These are phyloP conservation scores for Trichoderma reesei DNA, from an alignment of 495 filamentous ascomycete genomes.

Conservation along the genomic window DNA sequence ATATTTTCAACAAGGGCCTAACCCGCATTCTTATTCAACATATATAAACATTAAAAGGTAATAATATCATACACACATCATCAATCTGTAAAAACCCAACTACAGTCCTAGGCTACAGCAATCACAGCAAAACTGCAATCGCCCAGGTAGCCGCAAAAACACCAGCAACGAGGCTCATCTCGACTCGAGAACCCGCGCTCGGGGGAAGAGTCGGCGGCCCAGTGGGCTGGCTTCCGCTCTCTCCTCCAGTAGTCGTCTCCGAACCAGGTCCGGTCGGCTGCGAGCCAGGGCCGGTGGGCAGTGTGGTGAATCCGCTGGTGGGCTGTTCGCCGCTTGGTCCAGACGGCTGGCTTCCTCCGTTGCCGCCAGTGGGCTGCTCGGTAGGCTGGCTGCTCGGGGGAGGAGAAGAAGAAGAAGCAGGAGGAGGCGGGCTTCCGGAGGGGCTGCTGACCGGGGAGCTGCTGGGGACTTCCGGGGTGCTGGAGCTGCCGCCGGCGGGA, in stretches of 20 bases:
- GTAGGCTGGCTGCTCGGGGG: too few species aligned
- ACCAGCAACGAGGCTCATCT: constrained; percentile 6
- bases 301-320: not conserved
- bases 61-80: too few species aligned
- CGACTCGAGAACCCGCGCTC: not conserved
- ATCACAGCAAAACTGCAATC: not conserved
- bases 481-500: not conserved
- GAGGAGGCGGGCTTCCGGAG: constrained; percentile 11
- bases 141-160: not conserved
- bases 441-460: constrained; percentile 12
- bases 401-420: constrained; percentile 13
- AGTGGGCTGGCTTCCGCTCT: not conserved
- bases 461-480: not conserved
- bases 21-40: too few species aligned
- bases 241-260: not conserved
- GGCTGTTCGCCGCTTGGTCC: not conserved
- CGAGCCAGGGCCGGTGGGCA: too few species aligned
- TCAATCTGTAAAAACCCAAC: too few species aligned
- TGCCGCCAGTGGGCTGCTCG: constrained; percentile 12
- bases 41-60: too few species aligned
- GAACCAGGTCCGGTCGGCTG: too few species aligned
- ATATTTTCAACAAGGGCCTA: too few species aligned
- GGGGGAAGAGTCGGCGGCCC: not conserved
- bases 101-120: not conserved
- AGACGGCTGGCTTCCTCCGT: constrained; percentile 8